phyloP scores from a whole-genome alignment of 2,329 filamentous ascomycete species.

The Fusarium proliferatum region DNA sequence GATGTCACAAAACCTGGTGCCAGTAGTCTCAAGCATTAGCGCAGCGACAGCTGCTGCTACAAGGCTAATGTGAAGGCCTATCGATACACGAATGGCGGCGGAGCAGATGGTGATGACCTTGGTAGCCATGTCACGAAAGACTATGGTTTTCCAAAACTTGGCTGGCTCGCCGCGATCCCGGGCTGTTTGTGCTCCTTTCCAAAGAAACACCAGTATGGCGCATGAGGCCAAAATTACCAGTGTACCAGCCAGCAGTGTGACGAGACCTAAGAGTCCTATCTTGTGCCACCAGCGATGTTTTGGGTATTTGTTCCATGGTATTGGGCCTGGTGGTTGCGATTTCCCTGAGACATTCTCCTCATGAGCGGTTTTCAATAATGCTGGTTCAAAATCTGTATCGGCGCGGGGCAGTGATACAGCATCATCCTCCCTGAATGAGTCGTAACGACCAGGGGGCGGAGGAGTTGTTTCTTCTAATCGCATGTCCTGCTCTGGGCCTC shows the following conservation, averaged over 20 bases:
- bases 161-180: too few relatives aligned
- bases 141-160: neutral
- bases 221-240: neutral
- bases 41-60: neutral
- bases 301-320: neutral
- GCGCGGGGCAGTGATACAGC: neutral
- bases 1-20: neutral
- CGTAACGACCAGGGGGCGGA: too few relatives aligned
- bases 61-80: neutral
- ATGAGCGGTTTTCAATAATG: rapidly evolving
- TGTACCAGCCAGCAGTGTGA: rapidly evolving
- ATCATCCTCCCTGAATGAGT: rapidly evolving
- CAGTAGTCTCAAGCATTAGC: neutral
- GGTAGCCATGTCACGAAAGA: neutral
- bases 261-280: rapidly evolving
- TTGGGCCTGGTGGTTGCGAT: too few relatives aligned
- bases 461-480: too few relatives aligned
- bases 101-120: neutral
- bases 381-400: rapidly evolving
- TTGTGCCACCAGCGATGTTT: neutral
- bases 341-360: rapidly evolving
- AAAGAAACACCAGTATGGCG: neutral
- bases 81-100: neutral
- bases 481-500: too few relatives aligned
- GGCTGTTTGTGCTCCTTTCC: neutral